These are phyloP conservation scores for Thielaviopsis euricoi DNA, from an alignment of 2,329 filamentous ascomycete genomes.

Conservation along the genomic window DNA sequence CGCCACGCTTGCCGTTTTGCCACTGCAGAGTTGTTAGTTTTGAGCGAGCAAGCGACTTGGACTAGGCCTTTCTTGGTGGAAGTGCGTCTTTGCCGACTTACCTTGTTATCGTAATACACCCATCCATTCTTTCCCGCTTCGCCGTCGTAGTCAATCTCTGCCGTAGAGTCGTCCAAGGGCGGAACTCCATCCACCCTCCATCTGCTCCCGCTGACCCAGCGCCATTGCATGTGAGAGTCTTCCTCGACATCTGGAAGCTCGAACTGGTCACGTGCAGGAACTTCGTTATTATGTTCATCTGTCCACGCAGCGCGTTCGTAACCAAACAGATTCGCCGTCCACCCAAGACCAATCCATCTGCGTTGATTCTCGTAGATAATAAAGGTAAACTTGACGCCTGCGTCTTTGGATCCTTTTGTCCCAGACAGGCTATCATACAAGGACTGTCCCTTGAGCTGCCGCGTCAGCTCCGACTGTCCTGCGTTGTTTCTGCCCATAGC, in stretches of 20 bases:
- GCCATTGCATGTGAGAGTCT: conserved; percentile 38
- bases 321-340: conserved; percentile 80
- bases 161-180: conserved; percentile 28
- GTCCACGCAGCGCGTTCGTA: conserved; percentile 89
- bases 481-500: conserved; percentile 14
- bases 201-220: conserved; percentile 71
- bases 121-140: conserved; percentile 58
- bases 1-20: conserved; percentile 69
- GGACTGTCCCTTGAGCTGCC: conserved; percentile 22
- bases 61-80: no score
- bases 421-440: conserved; percentile 1
- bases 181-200: conserved; percentile 74
- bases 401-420: conserved; percentile 29
- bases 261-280: conserved; percentile 56
- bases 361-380: conserved; percentile 94
- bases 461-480: conserved; percentile 30
- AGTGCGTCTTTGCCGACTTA: no score
- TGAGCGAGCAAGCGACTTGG: no score
- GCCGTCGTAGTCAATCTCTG: conserved; percentile 34
- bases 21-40: conserved; percentile 38
- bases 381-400: conserved; percentile 89
- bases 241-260: conserved; percentile 46
- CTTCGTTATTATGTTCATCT: conserved; percentile 79
- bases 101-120: conserved; percentile 98
- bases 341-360: conserved; percentile 85